Base-by-base conservation (phyloP, 768 basidiomycete species). In the Lentinula aciculospora region DNA sequence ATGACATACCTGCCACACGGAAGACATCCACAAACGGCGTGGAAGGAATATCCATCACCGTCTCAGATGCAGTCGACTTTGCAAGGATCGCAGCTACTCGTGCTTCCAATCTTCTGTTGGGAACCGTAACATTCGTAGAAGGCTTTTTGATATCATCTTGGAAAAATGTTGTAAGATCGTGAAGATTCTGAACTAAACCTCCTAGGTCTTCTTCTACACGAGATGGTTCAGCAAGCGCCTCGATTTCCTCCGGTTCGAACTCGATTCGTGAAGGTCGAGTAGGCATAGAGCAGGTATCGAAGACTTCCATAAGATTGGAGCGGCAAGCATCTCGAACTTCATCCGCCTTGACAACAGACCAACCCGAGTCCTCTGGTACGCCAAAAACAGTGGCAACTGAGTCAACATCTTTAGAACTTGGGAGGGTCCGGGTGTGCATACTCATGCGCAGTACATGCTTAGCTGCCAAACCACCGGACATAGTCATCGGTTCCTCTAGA, bases 391-490 rank as follows among this genome's bases (percentile, higher is more conserved):
- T 86, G 1, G 85, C 82, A 6, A 78, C 74, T 5, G 81, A 77
- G 37, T 88, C 82, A 10, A 78, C 74, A 42, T 78, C 73, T 25
- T 74, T 67, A 28, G 73, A 67, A 32, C 71, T 69, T 6, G 68
- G 62, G 28, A 73, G 60, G 15, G 77, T 69, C 28, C 78, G 80
- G 23, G 79, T 67, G 61, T 89, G 86, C 83, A 94, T 86, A 69
- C 93, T 94, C 91, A 95, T 93, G 5, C 92, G 83, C 23, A 95
- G 76, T n/a, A 94, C 89, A 62, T 92, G 88, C 59, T 88, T 88
- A 0, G 92, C 90, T 0, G 86, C 80, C 47, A 83, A 85, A 23
- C 89, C 88, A 42, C 85, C 83, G 1, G 84, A 83, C 72, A 94
- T 87, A 19, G 80, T 82, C 70, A 91, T 84, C 0, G 94, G 94